phyloP scores from a whole-genome alignment of 208 protist genomes.

The Porcisia deanei region DNA sequence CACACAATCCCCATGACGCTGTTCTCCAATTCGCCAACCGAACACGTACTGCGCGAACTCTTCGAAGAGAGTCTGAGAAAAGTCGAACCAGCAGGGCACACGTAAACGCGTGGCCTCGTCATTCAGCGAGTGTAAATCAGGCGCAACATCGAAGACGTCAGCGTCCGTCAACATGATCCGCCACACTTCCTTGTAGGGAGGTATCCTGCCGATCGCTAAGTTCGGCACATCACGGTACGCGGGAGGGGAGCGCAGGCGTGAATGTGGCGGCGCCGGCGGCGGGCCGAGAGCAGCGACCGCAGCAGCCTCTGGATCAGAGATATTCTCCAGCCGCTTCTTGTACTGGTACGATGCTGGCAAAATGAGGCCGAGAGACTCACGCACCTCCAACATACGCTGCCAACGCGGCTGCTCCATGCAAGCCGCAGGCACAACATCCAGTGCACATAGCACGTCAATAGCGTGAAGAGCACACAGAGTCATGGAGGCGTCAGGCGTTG shows the following conservation, averaged over 20 bases:
- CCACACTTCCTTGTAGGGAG: slow-evolving; percentile 52
- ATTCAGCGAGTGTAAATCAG: background rate
- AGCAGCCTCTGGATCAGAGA: background rate
- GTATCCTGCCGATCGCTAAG: slow-evolving; percentile 10
- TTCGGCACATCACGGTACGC: slow-evolving; percentile 46
- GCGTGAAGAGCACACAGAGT: slow-evolving; percentile 54
- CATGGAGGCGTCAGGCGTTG: slow-evolving; percentile 26
- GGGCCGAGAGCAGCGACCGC: background rate
- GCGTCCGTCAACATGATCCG: slow-evolving; percentile 54
- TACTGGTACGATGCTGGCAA: slow-evolving; percentile 33
- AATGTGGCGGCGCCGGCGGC: slow-evolving; percentile 17
- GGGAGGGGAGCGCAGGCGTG: slow-evolving; percentile 50
- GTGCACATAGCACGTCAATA: slow-evolving; percentile 59
- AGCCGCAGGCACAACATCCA: slow-evolving; percentile 45
- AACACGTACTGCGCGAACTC: slow-evolving; percentile 23
- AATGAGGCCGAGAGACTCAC: slow-evolving; percentile 46
- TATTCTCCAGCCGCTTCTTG: background rate
- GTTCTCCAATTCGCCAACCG: background rate
- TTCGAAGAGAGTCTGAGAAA: slow-evolving; percentile 27
- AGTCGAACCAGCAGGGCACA: background rate
- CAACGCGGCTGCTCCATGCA: slow-evolving; percentile 31
- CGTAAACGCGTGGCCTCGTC: background rate
- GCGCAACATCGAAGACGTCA: slow-evolving; percentile 55
- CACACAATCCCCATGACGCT: slow-evolving; percentile 6
- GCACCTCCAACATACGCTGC: slow-evolving; percentile 49